phyloP scores from a whole-genome alignment of 1,139 yeast species.

The Magnusiomyces suaveolens region DNA sequence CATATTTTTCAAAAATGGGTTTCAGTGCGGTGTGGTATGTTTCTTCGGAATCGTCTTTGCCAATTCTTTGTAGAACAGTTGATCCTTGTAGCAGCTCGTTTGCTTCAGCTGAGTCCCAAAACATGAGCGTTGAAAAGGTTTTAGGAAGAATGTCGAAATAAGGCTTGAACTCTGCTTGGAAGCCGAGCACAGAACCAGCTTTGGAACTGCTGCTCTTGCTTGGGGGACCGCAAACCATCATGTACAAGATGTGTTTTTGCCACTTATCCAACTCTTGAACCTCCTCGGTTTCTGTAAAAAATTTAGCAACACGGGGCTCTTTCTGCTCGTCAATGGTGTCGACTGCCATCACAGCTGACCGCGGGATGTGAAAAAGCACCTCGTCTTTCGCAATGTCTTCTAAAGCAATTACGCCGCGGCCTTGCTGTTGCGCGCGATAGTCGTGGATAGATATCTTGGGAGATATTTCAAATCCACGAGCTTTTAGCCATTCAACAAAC shows the following conservation, averaged over 20 bases:
- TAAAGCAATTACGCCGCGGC: conserved; percentile 66
- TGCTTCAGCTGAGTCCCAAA: conserved; percentile 49
- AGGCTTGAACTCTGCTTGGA: conserved; percentile 49
- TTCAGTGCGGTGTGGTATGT: conserved; percentile 40
- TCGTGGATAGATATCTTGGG: conserved; percentile 53
- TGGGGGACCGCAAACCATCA: conserved; percentile 40
- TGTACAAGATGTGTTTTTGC: conserved; percentile 63
- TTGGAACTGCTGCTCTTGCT: not conserved
- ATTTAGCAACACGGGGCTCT: conserved; percentile 20
- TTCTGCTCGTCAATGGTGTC: conserved; percentile 37
- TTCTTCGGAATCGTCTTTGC: conserved; percentile 54
- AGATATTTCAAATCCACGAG: conserved; percentile 41
- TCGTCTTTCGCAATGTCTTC: conserved; percentile 54
- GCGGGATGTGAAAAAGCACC: conserved; percentile 58
- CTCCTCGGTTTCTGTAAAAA: conserved; percentile 33
- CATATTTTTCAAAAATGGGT: conserved; percentile 29
- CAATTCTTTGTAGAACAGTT: conserved; percentile 57
- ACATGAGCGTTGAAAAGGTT: conserved; percentile 61
- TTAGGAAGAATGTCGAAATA: conserved; percentile 66
- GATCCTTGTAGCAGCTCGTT: conserved; percentile 62
- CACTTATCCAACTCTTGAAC: conserved; percentile 48
- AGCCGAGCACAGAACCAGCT: conserved; percentile 18
- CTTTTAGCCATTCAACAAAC: conserved; percentile 47
- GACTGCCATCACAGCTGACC: conserved; percentile 46
- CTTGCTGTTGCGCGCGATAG: conserved; percentile 49